Conservation (phyloP, 2,329 filamentous ascomycete genomes). For the Shiraia sp. region DNA sequence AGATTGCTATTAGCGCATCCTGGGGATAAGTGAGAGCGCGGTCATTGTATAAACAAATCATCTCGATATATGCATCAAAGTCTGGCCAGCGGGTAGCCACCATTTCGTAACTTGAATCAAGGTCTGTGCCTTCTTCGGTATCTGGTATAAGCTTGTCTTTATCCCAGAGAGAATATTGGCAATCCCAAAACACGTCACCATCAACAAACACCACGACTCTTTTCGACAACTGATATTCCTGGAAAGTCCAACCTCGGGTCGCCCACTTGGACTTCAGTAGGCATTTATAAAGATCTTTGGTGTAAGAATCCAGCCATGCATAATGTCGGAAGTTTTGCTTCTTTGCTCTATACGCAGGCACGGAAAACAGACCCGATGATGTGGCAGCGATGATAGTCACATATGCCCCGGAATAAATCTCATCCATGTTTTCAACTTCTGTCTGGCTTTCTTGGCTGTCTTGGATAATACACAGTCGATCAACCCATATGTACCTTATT, state of each 20-base stretch:
- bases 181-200: slow-evolving; percentile 8
- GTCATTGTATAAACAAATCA: slow-evolving; percentile 10
- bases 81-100: slow-evolving; percentile 5
- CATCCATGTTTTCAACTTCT: slow-evolving; percentile 11
- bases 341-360: slow-evolving; percentile 14
- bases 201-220: slow-evolving; percentile 8
- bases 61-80: slow-evolving; percentile 4
- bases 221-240: slow-evolving; percentile 10
- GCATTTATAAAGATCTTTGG: slow-evolving; percentile 1
- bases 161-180: slow-evolving; percentile 6
- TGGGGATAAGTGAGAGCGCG: slow-evolving; percentile 11
- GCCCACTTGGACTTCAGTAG: slow-evolving; percentile 7
- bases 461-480: slow-evolving; percentile 13
- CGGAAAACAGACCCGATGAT: slow-evolving; percentile 4
- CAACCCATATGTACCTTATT: slow-evolving; percentile 8
- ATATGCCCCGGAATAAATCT: slow-evolving; percentile 10
- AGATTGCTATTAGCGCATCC: slow-evolving; percentile 7
- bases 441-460: slow-evolving; percentile 1
- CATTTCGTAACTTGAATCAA: slow-evolving; percentile 1
- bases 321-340: background rate
- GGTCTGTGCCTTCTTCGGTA: background rate
- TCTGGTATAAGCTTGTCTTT: slow-evolving; percentile 2
- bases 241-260: slow-evolving; percentile 13
- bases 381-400: slow-evolving; percentile 12
- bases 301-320: background rate